These are phyloP conservation scores for Ophiostoma novo-ulmi DNA, from an alignment of 2,329 filamentous ascomycete species.

Conservation along the genomic window DNA sequence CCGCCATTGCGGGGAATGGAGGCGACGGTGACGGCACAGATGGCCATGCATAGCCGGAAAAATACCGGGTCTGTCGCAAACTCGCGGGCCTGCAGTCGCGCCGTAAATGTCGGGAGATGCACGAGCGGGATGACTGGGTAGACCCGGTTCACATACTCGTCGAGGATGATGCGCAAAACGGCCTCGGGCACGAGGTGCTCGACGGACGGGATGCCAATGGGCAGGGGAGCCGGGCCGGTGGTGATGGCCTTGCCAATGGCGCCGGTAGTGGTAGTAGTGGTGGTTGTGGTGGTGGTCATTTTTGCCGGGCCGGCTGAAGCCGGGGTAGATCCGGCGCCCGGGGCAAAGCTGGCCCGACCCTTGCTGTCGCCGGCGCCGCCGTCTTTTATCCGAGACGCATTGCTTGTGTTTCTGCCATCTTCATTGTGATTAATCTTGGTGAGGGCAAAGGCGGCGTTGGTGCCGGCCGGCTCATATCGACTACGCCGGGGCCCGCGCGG, in stretches of 20 bases:
- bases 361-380: not conserved
- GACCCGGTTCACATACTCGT: conserved; percentile 27
- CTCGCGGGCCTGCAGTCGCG: conserved; percentile 20
- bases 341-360: not conserved
- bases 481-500: conserved; percentile 28
- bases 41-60: conserved; percentile 28
- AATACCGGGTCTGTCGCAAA: conserved; percentile 27
- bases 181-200: conserved; percentile 27
- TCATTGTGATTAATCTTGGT: conserved; percentile 16
- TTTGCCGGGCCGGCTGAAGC: not conserved
- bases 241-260: conserved; percentile 2
- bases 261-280: not conserved
- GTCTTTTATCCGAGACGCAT: not conserved
- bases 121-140: conserved; percentile 29
- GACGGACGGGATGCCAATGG: conserved; percentile 21
- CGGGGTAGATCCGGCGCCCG: not conserved
- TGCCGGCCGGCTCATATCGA: conserved; percentile 22
- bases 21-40: conserved; percentile 29
- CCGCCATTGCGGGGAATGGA: conserved; percentile 28
- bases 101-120: conserved; percentile 26
- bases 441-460: conserved; percentile 13
- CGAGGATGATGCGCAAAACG: conserved; percentile 27
- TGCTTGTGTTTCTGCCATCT: not conserved
- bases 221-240: conserved; percentile 17
- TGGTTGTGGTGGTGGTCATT: conserved; percentile 3